Base-by-base conservation (phyloP, 192 early-diverging fungal species). In the Paraglomus brasilianum region DNA sequence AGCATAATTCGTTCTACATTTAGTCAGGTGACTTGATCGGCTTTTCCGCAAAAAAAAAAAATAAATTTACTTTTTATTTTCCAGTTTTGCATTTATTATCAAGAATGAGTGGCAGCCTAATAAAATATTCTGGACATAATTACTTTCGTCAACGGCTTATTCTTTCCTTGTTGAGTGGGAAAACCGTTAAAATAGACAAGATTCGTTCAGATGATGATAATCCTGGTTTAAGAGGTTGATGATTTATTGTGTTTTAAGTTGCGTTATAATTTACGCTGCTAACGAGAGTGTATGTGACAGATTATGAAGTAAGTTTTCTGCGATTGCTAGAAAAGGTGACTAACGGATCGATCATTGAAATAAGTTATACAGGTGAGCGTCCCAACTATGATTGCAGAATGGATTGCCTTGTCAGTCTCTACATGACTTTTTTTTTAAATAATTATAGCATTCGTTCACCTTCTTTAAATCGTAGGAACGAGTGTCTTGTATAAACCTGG, bases 271-370 rank as follows among this genome's bases (percentile, higher is more conserved):
- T 8, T 24, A 30, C 17, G n/a, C 58, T 66, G 9, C 22, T 15
- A 53, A 13, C 24, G 30, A 50, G 30, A 66, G 39, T 39, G 14
- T 11, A 14, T 15, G 22, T 6, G 10, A 17, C 74, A 93, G 95
- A 99, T 83, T 97, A 87, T 71, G 97, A 99, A 77, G 86, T 90
- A 17, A 85, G 81, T 17, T 95, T 99, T 69, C 82, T 99, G 44
- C 81, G 94, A 40, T 83, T 99, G 56, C 74, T 99, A 50, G 95
- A 99, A 74, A 91, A 95, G 71, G 82, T 91, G 6, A 96, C 95
- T 41, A 98, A 99, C 80, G 97, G 95, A 21, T 88, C 89, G 14
- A 81, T 81, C 10, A 89, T 98, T n/a, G 93, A 95, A 47, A 98
- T 99, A 68, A 92, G 86, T 64, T 93, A 96, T 63, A 95, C 95